These are phyloP conservation scores for Plasmodium knowlesi DNA, from an alignment of 169 alveolate genomes.

Conservation along the genomic window DNA sequence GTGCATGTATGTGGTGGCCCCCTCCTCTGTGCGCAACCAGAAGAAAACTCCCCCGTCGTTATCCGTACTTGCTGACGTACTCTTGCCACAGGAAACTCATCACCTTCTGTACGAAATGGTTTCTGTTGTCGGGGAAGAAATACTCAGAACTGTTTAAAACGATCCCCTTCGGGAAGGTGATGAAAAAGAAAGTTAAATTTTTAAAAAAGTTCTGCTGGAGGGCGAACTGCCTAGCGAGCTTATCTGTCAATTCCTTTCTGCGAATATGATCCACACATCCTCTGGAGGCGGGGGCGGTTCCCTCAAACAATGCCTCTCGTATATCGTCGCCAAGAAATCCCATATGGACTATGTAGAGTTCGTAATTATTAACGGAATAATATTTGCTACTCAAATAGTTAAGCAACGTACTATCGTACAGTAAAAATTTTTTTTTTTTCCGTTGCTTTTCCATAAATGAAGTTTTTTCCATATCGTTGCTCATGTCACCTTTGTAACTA, in stretches of 20 bases:
- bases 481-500: neutral
- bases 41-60: neutral
- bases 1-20: neutral
- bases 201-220: conserved; percentile 60
- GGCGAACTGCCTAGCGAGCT: conserved; percentile 13
- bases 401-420: conserved; percentile 39
- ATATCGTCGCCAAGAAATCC: conserved; percentile 20
- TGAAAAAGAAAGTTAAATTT: conserved; percentile 26
- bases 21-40: neutral
- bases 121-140: conserved; percentile 27
- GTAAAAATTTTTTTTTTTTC: conserved; percentile 43
- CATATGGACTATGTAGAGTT: conserved; percentile 38
- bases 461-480: conserved; percentile 1
- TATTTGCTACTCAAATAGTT: conserved; percentile 52
- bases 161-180: conserved; percentile 48
- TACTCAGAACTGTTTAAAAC: conserved; percentile 21
- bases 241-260: neutral
- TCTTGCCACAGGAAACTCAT: conserved; percentile 27
- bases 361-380: conserved; percentile 38
- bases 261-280: neutral
- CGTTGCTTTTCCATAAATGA: conserved; percentile 30
- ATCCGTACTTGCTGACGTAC: conserved; percentile 11
- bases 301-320: conserved; percentile 2
- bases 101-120: conserved; percentile 22
- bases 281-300: neutral